phyloP scores from a whole-genome alignment of 805 yeast species.

The Citeromyces nyonsensis region DNA sequence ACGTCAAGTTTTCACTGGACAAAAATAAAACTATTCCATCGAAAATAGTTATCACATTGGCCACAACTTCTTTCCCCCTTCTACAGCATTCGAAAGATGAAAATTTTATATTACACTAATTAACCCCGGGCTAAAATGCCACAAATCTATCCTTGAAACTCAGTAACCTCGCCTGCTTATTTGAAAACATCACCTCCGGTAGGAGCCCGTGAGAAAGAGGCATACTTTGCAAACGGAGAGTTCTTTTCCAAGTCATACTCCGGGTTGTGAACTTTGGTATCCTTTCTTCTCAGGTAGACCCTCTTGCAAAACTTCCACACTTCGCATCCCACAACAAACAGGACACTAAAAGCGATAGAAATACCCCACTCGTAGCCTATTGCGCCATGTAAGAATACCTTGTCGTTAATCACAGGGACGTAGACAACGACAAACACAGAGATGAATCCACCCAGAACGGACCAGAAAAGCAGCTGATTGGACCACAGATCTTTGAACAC shows the following conservation, averaged over 20 bases:
- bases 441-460: conserved; percentile 52
- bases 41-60: too few species aligned
- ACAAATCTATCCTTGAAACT: too few species aligned
- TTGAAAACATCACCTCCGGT: conserved; percentile 15
- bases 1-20: too few species aligned
- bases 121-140: too few species aligned
- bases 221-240: conserved; percentile 48
- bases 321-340: conserved; percentile 49
- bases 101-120: too few species aligned
- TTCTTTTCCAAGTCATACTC: conserved; percentile 48
- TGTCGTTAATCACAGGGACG: conserved; percentile 73
- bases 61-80: too few species aligned
- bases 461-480: conserved; percentile 72
- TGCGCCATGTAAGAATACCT: conserved; percentile 58
- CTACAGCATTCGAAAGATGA: too few species aligned
- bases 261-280: conserved; percentile 31
- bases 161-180: too few species aligned
- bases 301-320: conserved; percentile 56
- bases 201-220: conserved; percentile 38
- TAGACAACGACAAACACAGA: conserved; percentile 73
- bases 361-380: conserved; percentile 77
- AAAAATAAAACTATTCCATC: too few species aligned
- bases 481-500: conserved; percentile 52
- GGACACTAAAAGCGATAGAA: conserved; percentile 39
- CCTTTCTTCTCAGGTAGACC: conserved; percentile 23